A percentile compares a stretch with the other conserved stretches of the same genome.
phyloP scores from a whole-genome alignment of 495 filamentous ascomycete genomes.

The Xylona heveae region DNA sequence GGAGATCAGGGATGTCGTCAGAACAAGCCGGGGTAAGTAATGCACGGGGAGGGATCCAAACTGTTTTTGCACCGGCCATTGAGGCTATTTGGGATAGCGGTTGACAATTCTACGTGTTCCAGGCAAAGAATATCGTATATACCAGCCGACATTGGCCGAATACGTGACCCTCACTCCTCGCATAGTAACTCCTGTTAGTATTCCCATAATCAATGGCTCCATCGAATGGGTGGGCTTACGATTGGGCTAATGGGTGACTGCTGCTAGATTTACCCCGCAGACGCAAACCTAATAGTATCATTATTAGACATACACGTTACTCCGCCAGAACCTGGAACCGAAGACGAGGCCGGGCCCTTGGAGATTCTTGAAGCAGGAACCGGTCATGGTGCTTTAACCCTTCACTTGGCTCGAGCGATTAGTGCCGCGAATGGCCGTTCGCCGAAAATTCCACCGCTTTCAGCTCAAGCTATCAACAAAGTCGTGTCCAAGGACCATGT shows the following conservation, averaged over 20 bases:
- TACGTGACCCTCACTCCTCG: constrained; percentile 42
- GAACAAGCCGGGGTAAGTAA: constrained; percentile 23
- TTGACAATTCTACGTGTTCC: constrained; percentile 1
- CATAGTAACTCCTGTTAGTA: constrained; percentile 47
- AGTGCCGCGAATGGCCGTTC: constrained; percentile 38
- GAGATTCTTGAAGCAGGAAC: constrained; percentile 71
- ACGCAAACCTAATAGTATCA: constrained; percentile 49
- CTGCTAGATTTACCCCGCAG: constrained; percentile 47
- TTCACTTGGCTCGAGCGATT: constrained; percentile 51
- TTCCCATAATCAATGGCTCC: not conserved
- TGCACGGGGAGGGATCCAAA: no score
- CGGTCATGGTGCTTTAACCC: constrained; percentile 54
- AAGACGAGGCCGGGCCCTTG: constrained; percentile 14
- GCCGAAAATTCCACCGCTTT: constrained; percentile 10
- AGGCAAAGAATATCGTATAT: constrained; percentile 29
- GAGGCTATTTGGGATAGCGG: not conserved
- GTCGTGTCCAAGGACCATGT: constrained; percentile 7
- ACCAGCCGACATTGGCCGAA: constrained; percentile 45
- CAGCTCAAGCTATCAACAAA: constrained; percentile 6
- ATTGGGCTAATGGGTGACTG: constrained; percentile 5
- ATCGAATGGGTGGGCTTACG: constrained; percentile 5
- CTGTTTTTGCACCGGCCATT: constrained; percentile 3
- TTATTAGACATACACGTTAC: constrained; percentile 49
- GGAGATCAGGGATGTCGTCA: constrained; percentile 28
- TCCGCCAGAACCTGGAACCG: constrained; percentile 12